Evolutionary conservation across 2,329 filamentous ascomycete genomes (phyloP), one percentile per base, ranked within the genome.

Genomic region (Sarocladiaceae sp.): DNA sequence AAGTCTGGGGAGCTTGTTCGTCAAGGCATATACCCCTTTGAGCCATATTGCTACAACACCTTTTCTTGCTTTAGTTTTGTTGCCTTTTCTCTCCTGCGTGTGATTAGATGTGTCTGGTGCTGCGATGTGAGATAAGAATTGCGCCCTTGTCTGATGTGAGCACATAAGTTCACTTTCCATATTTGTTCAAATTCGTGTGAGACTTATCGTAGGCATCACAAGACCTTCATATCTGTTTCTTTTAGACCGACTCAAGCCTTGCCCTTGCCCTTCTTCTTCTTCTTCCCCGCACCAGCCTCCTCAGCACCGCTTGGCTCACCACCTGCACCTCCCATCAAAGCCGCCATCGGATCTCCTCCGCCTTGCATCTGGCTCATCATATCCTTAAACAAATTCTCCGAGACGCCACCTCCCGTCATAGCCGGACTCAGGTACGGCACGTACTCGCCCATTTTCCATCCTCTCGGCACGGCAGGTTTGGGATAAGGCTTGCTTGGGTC

Each of bases 351-450:
- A 36, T 77, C 74, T 0, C 71, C 76, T 2, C 70, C 71, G 3
- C 69, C 68, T 62, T 78, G 75, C 90, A 97, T 96, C 73, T 95
- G 90, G 63, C 84, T 86, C 92, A 97, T 96, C 78, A 97, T 96
- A 60, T 97, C 92, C 75, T 94, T 90, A 64, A 97, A 84, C 56
- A 97, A 83, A 64, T 97, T 96, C 69, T 99, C 94, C 56, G 84
- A 92, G 11, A 97, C 90, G 31, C 94, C 94, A 11, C 94, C 94
- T 8, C 94, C 94, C 51, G 88, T 94, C 71, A 97, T 80, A 17
- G 91, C 94, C 1, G 92, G 85, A 56, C 88, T 95, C 64, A 96
- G 87, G 57, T 95, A 84, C 20, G 94, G 94, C 58, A 99, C 66
- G 54, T 96, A 83, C 54, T 82, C 83, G 56, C 83, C 84, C 69